These are phyloP conservation scores for Thielaviopsis populi DNA, from an alignment of 2,329 filamentous ascomycete genomes.

Conservation along the genomic window DNA sequence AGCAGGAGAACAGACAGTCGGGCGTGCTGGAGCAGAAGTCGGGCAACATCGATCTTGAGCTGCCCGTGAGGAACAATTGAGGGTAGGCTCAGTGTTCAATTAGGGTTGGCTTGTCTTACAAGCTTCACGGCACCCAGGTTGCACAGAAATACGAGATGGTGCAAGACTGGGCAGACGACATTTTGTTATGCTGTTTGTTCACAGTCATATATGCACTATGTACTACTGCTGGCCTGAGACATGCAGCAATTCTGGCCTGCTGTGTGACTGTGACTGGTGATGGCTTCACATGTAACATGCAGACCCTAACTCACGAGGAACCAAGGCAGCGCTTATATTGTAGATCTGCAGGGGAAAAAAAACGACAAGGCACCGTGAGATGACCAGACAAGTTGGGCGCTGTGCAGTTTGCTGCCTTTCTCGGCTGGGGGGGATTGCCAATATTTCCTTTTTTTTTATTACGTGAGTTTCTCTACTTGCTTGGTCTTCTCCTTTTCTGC, in stretches of 20 bases:
- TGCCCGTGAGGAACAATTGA: neutral
- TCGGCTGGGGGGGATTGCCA: neutral
- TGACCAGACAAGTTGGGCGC: neutral
- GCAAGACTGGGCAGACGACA: neutral
- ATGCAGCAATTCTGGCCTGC: neutral
- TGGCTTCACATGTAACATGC: neutral
- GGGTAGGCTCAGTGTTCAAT: neutral
- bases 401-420: neutral
- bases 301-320: neutral
- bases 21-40: neutral
- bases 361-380: neutral
- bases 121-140: neutral
- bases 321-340: neutral
- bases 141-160: neutral
- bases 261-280: neutral
- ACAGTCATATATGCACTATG: neutral
- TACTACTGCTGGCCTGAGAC: neutral
- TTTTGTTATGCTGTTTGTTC: no score
- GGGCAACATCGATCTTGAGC: constrained; percentile 10
- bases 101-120: neutral
- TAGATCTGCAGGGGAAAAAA: neutral
- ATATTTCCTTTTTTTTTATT: constrained; percentile 4
- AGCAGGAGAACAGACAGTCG: neutral
- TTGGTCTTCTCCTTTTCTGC: constrained; percentile 1
- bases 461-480: neutral